Conservation (phyloP, 2,329 filamentous ascomycete species). For the Cladosporium sp. region DNA sequence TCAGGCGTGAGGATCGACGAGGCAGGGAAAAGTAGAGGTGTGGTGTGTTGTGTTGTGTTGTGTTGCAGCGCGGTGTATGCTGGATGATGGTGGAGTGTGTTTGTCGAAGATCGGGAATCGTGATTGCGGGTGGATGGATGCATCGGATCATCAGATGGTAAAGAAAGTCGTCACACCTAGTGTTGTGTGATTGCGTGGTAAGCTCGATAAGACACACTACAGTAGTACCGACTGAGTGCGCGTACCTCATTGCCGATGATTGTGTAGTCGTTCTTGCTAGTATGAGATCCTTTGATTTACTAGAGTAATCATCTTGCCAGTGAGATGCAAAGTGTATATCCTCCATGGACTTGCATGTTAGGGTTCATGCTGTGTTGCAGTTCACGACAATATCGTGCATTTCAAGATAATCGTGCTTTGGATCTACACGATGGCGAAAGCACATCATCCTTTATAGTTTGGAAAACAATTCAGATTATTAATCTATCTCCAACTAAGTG, state of each 20-base stretch:
- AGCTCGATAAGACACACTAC: background rate
- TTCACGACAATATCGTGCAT: background rate
- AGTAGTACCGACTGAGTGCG: background rate
- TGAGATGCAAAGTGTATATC: background rate
- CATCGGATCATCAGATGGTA: background rate
- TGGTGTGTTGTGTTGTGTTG: too few relatives aligned
- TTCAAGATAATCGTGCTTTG: background rate
- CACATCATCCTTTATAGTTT: background rate
- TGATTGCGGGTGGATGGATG: background rate
- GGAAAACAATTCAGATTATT: background rate
- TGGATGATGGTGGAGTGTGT: background rate
- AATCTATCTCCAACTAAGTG: background rate
- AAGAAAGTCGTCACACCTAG: background rate
- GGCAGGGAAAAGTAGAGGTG: background rate
- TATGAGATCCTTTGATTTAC: background rate
- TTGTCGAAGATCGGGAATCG: background rate
- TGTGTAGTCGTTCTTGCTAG: background rate
- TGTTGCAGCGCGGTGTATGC: background rate
- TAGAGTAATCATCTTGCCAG: background rate
- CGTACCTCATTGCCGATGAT: background rate
- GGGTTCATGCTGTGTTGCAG: background rate
- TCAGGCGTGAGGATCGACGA: background rate
- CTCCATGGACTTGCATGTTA: too few relatives aligned
- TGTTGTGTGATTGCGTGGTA: background rate
- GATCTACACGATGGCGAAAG: background rate